phyloP scores from a whole-genome alignment of 2,329 filamentous ascomycete species.

The Corinectria fuckeliana region DNA sequence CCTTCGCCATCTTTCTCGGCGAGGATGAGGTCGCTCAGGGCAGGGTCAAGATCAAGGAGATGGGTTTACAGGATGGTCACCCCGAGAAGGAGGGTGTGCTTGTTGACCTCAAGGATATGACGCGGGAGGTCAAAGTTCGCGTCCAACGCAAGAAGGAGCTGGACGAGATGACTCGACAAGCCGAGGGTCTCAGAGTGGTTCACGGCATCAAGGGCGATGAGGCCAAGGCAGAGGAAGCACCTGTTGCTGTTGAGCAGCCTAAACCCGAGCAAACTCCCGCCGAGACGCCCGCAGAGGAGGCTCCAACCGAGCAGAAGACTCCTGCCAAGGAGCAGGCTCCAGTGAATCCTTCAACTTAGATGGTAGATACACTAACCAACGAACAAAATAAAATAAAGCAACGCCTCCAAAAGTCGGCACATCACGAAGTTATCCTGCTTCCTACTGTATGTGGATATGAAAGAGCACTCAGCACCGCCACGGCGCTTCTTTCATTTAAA shows the following conservation, averaged over 20 bases:
- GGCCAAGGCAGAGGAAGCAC: conserved; percentile 33
- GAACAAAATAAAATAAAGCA: background rate
- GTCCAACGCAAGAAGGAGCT: conserved; percentile 52
- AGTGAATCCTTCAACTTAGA: conserved; percentile 16
- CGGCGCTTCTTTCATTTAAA: too few relatives aligned
- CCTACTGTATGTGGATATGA: too few relatives aligned
- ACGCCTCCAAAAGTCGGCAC: background rate
- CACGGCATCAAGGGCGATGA: conserved; percentile 54
- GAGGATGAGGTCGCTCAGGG: conserved; percentile 86
- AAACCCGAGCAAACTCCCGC: background rate
- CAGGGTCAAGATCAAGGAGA: conserved; percentile 85
- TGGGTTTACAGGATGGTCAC: conserved; percentile 77
- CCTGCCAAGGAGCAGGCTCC: conserved; percentile 4
- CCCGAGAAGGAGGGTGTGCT: conserved; percentile 88
- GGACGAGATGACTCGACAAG: conserved; percentile 51
- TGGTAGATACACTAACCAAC: conserved; percentile 1
- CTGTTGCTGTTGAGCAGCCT: conserved; percentile 20
- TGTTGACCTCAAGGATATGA: conserved; percentile 69
- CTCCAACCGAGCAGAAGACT: conserved; percentile 1
- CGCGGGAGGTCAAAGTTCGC: conserved; percentile 64
- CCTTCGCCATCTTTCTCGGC: conserved; percentile 87
- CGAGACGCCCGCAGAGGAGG: background rate
- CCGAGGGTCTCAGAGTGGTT: conserved; percentile 54
- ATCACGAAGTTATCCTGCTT: background rate
- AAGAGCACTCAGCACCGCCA: background rate